Conservation (phyloP, 805 yeast genomes). For the Lipomyces starkeyi region DNA sequence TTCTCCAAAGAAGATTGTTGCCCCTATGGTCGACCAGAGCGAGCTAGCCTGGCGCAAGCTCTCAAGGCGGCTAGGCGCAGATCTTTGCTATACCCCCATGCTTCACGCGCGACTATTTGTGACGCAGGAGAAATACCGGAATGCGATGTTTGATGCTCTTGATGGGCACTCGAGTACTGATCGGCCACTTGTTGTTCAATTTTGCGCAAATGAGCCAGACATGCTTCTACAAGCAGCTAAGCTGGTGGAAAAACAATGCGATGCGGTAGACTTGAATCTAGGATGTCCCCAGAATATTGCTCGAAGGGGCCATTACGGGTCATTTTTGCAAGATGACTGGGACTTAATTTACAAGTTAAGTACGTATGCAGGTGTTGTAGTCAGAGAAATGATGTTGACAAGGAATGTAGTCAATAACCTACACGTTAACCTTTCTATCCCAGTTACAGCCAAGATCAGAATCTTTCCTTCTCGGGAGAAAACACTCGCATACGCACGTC, state of each 20-base stretch:
- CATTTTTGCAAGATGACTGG: slow-evolving; percentile 98
- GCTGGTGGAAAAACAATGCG: slow-evolving; percentile 80
- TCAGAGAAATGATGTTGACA: not conserved
- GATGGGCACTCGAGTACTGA: slow-evolving; percentile 78
- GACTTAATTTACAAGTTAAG: slow-evolving; percentile 67
- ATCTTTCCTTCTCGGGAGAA: slow-evolving; percentile 85
- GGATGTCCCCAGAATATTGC: slow-evolving; percentile 99
- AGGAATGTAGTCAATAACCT: slow-evolving; percentile 59
- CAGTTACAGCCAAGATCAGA: slow-evolving; percentile 95
- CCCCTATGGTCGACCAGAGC: slow-evolving; percentile 98
- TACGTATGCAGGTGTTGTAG: not conserved
- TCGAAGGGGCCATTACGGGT: slow-evolving; percentile 90
- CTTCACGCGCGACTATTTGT: slow-evolving; percentile 91
- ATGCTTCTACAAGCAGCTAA: slow-evolving; percentile 80
- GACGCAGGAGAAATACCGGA: slow-evolving; percentile 78
- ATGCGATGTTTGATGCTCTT: slow-evolving; percentile 58
- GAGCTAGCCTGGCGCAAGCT: slow-evolving; percentile 94
- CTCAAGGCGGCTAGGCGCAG: slow-evolving; percentile 88
- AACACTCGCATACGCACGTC: slow-evolving; percentile 82
- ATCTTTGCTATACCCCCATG: slow-evolving; percentile 96
- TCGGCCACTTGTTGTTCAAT: slow-evolving; percentile 90
- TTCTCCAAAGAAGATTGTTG: slow-evolving; percentile 81
- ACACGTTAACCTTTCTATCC: slow-evolving; percentile 71
- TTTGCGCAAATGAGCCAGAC: slow-evolving; percentile 95
- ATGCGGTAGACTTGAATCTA: slow-evolving; percentile 92